Percentiles rank a stretch among this genome's conserved stretches.
Evolutionary conservation across 163 green algal species (phyloP).

Genomic region (Scenedesmus sp.): DNA sequence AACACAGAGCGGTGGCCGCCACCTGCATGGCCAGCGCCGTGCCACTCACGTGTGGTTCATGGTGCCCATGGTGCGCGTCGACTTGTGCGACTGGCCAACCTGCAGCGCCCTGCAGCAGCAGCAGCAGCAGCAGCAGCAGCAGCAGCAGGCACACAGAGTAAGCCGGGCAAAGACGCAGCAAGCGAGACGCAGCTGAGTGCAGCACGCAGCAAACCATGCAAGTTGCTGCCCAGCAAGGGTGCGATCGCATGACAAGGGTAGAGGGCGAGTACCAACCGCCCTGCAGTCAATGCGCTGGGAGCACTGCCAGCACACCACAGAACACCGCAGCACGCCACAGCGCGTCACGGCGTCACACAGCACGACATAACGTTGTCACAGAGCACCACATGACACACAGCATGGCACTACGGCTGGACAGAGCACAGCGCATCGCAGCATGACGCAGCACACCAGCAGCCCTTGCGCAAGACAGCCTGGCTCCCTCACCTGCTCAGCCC

Average conservation of each 20-base stretch:
- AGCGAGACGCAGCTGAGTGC: not conserved
- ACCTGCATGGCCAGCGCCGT: not conserved
- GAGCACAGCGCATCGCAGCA: too few relatives aligned
- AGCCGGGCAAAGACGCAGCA: not conserved
- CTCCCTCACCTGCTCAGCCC: conserved; percentile 14
- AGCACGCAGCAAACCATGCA: too few relatives aligned
- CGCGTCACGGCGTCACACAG: too few relatives aligned
- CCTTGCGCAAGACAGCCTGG: too few relatives aligned
- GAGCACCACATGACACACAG: too few relatives aligned
- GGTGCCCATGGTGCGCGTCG: conserved; percentile 16
- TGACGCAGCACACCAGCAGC: too few relatives aligned
- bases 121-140: not conserved
- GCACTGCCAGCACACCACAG: not conserved
- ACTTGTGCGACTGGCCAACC: conserved; percentile 1
- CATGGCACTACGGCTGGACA: too few relatives aligned
- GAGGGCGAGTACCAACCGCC: too few relatives aligned
- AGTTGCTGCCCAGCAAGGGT: too few relatives aligned
- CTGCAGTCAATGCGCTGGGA: too few relatives aligned
- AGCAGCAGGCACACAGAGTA: not conserved
- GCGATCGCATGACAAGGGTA: too few relatives aligned
- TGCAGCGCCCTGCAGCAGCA: conserved; percentile 18
- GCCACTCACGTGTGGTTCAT: not conserved
- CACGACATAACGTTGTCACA: too few relatives aligned
- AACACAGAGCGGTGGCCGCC: not conserved
- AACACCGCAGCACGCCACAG: not conserved